phyloP scores from a whole-genome alignment of 768 basidiomycete genomes.

The Megacollybia marginata region DNA sequence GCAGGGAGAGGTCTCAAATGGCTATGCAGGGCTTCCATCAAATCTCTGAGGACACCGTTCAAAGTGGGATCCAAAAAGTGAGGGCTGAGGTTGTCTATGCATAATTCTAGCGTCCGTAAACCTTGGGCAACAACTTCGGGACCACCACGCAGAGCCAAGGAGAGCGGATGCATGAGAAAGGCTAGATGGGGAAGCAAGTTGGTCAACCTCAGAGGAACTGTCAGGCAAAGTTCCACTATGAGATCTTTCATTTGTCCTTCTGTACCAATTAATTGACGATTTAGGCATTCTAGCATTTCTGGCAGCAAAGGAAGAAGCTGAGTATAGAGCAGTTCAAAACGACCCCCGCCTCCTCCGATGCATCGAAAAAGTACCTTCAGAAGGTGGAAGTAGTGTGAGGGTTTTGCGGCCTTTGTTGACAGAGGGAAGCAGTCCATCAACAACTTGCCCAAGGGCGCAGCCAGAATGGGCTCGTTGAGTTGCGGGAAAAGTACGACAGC shows the following conservation, averaged over 20 bases:
- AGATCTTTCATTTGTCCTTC: constrained; percentile 82
- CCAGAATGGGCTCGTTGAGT: constrained; percentile 87
- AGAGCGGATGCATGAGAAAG: constrained; percentile 94
- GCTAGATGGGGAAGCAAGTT: constrained; percentile 92
- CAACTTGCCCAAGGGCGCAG: constrained; percentile 83
- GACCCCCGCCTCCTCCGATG: constrained; percentile 85
- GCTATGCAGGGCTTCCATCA: constrained; percentile 91
- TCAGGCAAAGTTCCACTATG: constrained; percentile 95
- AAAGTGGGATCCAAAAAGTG: constrained; percentile 97
- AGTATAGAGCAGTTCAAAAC: constrained; percentile 91
- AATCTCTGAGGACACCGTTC: constrained; percentile 82
- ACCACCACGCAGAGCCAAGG: constrained; percentile 79
- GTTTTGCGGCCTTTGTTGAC: constrained; percentile 85
- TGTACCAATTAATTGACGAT: constrained; percentile 80
- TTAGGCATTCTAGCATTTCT: constrained; percentile 93
- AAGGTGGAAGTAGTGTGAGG: constrained; percentile 88
- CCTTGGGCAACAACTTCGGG: constrained; percentile 93
- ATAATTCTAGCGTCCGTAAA: constrained; percentile 92
- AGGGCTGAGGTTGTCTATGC: constrained; percentile 96
- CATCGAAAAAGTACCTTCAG: constrained; percentile 89
- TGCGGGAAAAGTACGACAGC: constrained; percentile 70
- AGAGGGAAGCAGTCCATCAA: constrained; percentile 96
- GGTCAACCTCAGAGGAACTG: constrained; percentile 90
- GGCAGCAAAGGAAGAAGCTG: constrained; percentile 94
- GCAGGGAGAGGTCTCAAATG: constrained; percentile 87